Base-by-base conservation (phyloP, 257 asterid genomes). In the Primulina eburnea region DNA sequence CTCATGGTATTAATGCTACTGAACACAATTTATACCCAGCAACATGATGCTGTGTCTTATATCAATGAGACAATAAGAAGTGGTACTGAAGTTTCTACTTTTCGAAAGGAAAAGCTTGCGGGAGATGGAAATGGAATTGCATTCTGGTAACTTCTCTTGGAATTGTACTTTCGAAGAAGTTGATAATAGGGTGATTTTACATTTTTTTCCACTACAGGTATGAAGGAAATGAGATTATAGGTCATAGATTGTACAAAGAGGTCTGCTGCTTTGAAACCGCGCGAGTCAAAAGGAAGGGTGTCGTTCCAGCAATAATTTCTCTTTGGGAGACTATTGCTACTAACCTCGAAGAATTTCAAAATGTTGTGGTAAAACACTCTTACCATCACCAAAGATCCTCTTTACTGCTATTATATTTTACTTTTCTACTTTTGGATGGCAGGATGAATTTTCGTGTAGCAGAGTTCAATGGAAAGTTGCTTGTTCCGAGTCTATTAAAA, bases 261-360 rank as follows among this genome's bases (percentile, higher is more conserved):
- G 88, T 87, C 29, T 69, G 26, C 55, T 20, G 64, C 43, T 64
- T 76, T 79, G 76, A 78, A 74, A 69, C 40, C 21, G 68, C 64
- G 72, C 73, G 56, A 60, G 71, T 64, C 64, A 86, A 68, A 61
- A 75, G 68, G 65, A 77, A 69, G 82, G 82, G 67, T 67, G 56
- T 61, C 17, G 50, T 35, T 38, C 80, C 79, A 40, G 81, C 74
- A 7, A 72, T 84, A 30, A 60, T 33, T 69, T 87, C 76, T 77
- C 83, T 74, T 69, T 92, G 98, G 98, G 96, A 90, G 80, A 86
- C 96, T 69, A 81, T 90, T 59, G 98, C 98, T 26, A 88, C 95
- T 20, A 84, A 85, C 82, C 80, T 81, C 65, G 95, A 92, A 62
- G 98, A 87, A 77, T 84, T 90, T 81, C 88, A 77, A 38, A 76